These are phyloP conservation scores for Colletotrichum horii DNA, from an alignment of 2,329 filamentous ascomycete genomes.

Conservation along the genomic window DNA sequence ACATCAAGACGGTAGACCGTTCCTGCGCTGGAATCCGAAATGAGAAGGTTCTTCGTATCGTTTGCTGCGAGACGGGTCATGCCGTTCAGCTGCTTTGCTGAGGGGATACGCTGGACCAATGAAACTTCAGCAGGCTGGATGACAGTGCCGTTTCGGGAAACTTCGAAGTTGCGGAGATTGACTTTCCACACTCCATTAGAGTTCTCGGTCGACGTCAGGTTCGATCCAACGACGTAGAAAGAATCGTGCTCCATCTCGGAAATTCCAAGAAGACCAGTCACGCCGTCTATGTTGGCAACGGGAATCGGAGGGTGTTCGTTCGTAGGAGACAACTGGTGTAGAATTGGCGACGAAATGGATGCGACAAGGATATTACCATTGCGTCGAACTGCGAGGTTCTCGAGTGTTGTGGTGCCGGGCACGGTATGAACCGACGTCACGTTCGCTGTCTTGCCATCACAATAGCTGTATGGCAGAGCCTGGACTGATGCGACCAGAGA, in stretches of 20 bases:
- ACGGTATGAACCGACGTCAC: not conserved
- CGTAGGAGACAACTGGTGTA: constrained; percentile 1
- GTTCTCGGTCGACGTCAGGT: constrained; percentile 5
- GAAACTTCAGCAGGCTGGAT: not conserved
- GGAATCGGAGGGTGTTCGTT: constrained; percentile 9
- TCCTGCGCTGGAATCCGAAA: constrained; percentile 24
- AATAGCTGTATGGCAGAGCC: not conserved
- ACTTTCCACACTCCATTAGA: constrained; percentile 18
- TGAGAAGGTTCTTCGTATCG: constrained; percentile 22
- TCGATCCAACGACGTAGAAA: constrained; percentile 24
- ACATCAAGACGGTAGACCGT: constrained; percentile 22
- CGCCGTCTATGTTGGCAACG: constrained; percentile 10
- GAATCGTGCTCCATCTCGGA: constrained; percentile 22
- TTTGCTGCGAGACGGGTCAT: constrained; percentile 21
- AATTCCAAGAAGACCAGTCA: constrained; percentile 19
- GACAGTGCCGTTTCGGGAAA: not conserved
- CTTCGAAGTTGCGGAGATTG: constrained; percentile 8
- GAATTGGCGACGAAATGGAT: constrained; percentile 19
- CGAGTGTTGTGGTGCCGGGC: constrained; percentile 16
- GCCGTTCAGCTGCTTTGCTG: constrained; percentile 25
- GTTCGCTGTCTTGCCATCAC: not conserved
- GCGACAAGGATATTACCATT: constrained; percentile 25
- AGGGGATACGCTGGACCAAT: constrained; percentile 10
- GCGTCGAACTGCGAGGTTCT: constrained; percentile 23
- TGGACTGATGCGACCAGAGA: not conserved